A percentile compares a stretch with the other conserved stretches of the same genome.
These are phyloP conservation scores for Rhizopus delemar DNA, from an alignment of 371 early-diverging fungal species.

Conservation along the genomic window DNA sequence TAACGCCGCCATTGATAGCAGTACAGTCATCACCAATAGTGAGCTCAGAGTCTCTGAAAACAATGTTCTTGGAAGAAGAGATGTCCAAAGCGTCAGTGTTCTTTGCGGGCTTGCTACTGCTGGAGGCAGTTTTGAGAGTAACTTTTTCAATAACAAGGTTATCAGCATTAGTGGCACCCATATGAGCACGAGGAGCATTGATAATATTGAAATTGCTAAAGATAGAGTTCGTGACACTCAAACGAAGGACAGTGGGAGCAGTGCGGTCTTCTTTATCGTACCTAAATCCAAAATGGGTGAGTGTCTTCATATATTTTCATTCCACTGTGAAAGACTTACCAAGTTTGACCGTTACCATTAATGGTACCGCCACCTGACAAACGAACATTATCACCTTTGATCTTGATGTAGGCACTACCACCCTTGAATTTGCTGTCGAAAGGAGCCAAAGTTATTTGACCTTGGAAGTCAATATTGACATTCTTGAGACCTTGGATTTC, in stretches of 20 bases:
- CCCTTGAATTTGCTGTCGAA: slow-evolving; percentile 28
- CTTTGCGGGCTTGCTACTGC: not conserved
- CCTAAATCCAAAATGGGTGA: too few species aligned
- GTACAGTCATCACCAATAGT: slow-evolving; percentile 37
- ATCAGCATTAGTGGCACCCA: slow-evolving; percentile 30
- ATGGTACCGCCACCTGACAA: slow-evolving; percentile 31
- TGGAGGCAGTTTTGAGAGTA: slow-evolving; percentile 31
- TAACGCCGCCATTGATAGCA: slow-evolving; percentile 31
- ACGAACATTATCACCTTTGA: slow-evolving; percentile 30
- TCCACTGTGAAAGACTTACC: slow-evolving; percentile 21
- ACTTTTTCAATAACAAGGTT: slow-evolving; percentile 31
- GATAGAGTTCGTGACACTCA: slow-evolving; percentile 28
- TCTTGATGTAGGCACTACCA: slow-evolving; percentile 27
- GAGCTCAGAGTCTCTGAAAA: slow-evolving; percentile 21
- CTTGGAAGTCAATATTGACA: slow-evolving; percentile 32
- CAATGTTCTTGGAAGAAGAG: slow-evolving; percentile 29
- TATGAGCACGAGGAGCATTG: slow-evolving; percentile 35
- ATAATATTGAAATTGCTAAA: slow-evolving; percentile 12
- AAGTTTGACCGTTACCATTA: slow-evolving; percentile 34
- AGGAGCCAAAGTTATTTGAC: slow-evolving; percentile 29
- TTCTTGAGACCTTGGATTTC: slow-evolving; percentile 26
- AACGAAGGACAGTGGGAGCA: slow-evolving; percentile 35
- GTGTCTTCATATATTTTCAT: too few species aligned
- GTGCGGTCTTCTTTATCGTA: slow-evolving; percentile 34
- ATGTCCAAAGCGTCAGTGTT: slow-evolving; percentile 29